Base-by-base conservation (phyloP, 352 stramenopile species). In the Globisporangium rhizosaccharum region DNA sequence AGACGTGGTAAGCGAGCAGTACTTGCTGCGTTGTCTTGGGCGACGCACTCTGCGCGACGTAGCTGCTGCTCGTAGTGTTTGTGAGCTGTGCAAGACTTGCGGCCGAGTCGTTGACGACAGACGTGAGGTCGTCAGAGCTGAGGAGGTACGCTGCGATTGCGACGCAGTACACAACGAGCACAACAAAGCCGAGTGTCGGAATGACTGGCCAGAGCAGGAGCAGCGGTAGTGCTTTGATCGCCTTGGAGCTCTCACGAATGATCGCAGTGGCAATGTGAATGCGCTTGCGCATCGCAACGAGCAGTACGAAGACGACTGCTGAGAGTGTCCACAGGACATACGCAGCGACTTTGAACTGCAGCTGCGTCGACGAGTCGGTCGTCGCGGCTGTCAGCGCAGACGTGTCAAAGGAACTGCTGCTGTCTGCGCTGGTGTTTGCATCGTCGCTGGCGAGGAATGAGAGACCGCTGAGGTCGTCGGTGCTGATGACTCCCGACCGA, bases 1-100 rank as follows among this genome's bases (percentile, higher is more conserved):
- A 99, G n/a, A 98, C 59, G 53, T 93, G 83, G 56, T 88, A 94
- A 18, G 65, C 70, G 5, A 90, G 75, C 45, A 86, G 61, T 3
- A 76, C 67, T 44, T 84, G 79, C 65, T 87, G 82, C 30, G 78
- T 57, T 20, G 55, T 72, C 49, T 85, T 85, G 10, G 63, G 55
- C 14, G 73, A 70, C 26, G 73, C 14, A 0, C 65, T 72, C 52
- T 50, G 57, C 26, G 59, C 60, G 0, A 25, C 1, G 14, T 39
- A 10, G n/a, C 14, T 33, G 11, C 30, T 26, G 14, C 23, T 56
- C 11, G 70, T 59, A 18, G 84, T 28, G 51, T 73, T 70, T 51
- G 52, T 28, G 61, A 74, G 48, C 65, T 61, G 18, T 23, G 62
- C 28, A 39, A 65, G 57, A 26, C 53, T 59, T 14, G 55, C 47